Conservation (phyloP, 208 protist species). For the Phytomonas serpens region DNA sequence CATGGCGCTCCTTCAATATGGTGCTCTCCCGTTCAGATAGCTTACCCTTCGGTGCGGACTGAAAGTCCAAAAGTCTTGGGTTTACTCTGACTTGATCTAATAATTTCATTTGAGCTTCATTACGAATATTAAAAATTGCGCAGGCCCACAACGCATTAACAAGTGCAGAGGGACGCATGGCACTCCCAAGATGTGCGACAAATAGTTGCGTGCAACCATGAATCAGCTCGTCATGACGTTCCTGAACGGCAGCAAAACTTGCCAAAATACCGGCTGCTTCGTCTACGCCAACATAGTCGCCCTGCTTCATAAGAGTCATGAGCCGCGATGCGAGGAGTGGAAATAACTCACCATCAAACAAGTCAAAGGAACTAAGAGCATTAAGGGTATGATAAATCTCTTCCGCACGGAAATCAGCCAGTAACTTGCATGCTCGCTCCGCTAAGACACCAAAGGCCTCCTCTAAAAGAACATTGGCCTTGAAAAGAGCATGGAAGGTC, state of each 20-base stretch:
- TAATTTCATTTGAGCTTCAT: slow-evolving; percentile 67
- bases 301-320: slow-evolving; percentile 43
- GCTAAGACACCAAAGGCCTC: slow-evolving; percentile 82
- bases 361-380: slow-evolving; percentile 74
- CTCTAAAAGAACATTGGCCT: slow-evolving; percentile 54
- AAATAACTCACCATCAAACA: slow-evolving; percentile 87
- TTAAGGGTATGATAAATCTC: slow-evolving; percentile 64
- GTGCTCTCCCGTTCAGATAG: slow-evolving; percentile 14
- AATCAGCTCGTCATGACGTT: slow-evolving; percentile 79
- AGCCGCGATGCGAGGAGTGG: slow-evolving; percentile 78
- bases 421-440: slow-evolving; percentile 76
- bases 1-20: slow-evolving; percentile 31
- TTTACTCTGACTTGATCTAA: slow-evolving; percentile 33
- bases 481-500: slow-evolving; percentile 61
- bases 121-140: slow-evolving; percentile 64
- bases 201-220: slow-evolving; percentile 63
- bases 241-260: slow-evolving; percentile 84
- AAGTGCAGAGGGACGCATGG: slow-evolving; percentile 30
- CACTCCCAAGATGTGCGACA: slow-evolving; percentile 24
- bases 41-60: slow-evolving; percentile 2
- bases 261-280: slow-evolving; percentile 69
- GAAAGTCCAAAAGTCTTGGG: slow-evolving; percentile 21
- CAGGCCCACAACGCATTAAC: slow-evolving; percentile 75
- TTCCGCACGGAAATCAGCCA: slow-evolving; percentile 62
- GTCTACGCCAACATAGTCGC: slow-evolving; percentile 37